Evolutionary conservation across 2,329 filamentous ascomycete species (phyloP), one percentile per base, ranked within the genome.

Genomic region (Penicillium corylophilum): DNA sequence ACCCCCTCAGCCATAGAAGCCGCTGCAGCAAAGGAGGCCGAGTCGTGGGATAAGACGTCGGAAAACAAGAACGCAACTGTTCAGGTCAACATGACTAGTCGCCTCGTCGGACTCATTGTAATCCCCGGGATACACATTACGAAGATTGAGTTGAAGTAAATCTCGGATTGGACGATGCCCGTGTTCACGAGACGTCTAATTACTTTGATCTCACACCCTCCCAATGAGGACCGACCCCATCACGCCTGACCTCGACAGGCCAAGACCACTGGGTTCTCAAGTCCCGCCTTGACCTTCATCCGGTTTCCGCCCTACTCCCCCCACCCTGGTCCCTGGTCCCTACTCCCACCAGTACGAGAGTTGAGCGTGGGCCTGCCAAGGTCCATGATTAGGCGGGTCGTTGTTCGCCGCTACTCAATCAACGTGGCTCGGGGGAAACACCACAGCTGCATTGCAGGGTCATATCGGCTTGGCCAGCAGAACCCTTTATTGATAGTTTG

Each of bases 101-200:
- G 94, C 48, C 95, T 90, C 67, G 82, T 99, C 20, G 94, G 94
- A 0, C 75, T 97, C 23, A 85, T 99, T 2, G 92, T 96, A 22
- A 84, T 99, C 4, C 94, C 94, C 0, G 92, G 93, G 0, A 78
- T 88, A 60, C 84, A 95, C 68, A 89, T 99, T 60, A 84, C 81
- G 53, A 93, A 88, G 76, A 90, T 99, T 64, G 92, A 96, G 71
- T 79, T 94, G 42, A 91, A 97, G 68, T 87, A 93, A 58, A 66
- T 63, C 35, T 48, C 46, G 35, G 51, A 51, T 46, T 51, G 52
- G 44, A 18, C 29, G 51, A 24, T 41, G 46, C 48, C 35, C 45
- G 43, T 52, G 44, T 47, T 41, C 49, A 59, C 47, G 29, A 51
- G 55, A 49, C 48, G 42, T 29, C 40, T 53, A 51, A 31, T 31